A percentile compares a stretch with the other conserved stretches of the same genome.
Conservation (phyloP, 805 yeast genomes). For the Pichia ethanolica region DNA sequence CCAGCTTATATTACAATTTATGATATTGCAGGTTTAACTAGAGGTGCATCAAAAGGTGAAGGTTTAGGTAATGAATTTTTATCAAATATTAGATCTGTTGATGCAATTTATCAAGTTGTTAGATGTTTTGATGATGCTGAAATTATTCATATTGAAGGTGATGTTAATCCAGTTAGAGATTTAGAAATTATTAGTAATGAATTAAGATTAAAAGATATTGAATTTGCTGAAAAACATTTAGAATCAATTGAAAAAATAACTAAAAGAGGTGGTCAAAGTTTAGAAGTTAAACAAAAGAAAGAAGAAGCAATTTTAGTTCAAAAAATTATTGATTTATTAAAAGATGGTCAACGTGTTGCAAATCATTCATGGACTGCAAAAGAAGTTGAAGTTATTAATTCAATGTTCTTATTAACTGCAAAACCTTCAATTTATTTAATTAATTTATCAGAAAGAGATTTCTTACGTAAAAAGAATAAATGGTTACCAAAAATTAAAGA, state of each 20-base stretch:
- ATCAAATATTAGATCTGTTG: slow-evolving; percentile 94
- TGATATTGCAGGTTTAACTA: slow-evolving; percentile 97
- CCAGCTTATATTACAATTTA: slow-evolving; percentile 91
- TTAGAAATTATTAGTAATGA: slow-evolving; percentile 87
- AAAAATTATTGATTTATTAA: slow-evolving; percentile 53
- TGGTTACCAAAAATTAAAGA: slow-evolving; percentile 41
- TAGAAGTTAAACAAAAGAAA: slow-evolving; percentile 57
- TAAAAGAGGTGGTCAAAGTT: slow-evolving; percentile 57
- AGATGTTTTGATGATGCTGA: slow-evolving; percentile 98
- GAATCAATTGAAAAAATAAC: slow-evolving; percentile 50
- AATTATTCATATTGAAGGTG: slow-evolving; percentile 94
- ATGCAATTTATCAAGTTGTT: slow-evolving; percentile 95
- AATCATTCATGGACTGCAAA: slow-evolving; percentile 51
- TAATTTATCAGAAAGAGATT: slow-evolving; percentile 69
- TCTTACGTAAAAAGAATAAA: slow-evolving; percentile 43
- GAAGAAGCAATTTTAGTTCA: slow-evolving; percentile 53
- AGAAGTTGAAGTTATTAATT: slow-evolving; percentile 62
- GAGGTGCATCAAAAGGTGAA: slow-evolving; percentile 94
- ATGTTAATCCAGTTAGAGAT: slow-evolving; percentile 92
- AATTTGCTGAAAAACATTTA: slow-evolving; percentile 63
- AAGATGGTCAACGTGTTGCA: slow-evolving; percentile 57
- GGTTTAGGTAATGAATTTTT: slow-evolving; percentile 97
- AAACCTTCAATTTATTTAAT: slow-evolving; percentile 79
- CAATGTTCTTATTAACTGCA: slow-evolving; percentile 71
- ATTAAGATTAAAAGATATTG: slow-evolving; percentile 93